phyloP scores from a whole-genome alignment of 2,329 filamentous ascomycete genomes.

The Colletotrichum paranaense region DNA sequence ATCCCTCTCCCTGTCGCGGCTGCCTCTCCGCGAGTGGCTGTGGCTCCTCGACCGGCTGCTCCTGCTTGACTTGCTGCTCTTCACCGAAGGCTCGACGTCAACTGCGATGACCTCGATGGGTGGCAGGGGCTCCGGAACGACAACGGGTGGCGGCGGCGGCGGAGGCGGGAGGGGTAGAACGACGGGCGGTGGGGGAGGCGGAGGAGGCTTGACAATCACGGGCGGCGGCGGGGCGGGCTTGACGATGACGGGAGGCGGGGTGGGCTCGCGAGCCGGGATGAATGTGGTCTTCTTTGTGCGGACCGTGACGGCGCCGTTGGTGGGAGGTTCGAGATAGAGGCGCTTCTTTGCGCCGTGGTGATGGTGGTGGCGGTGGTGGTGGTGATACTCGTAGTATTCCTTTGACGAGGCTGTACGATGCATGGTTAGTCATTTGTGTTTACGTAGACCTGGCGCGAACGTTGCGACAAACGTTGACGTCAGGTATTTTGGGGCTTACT shows the following conservation, averaged over 20 bases:
- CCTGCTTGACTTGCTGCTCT: slow-evolving; percentile 25
- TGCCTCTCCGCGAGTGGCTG: slow-evolving; percentile 42
- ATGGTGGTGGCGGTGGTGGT: slow-evolving; percentile 41
- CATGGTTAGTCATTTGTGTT: neutral
- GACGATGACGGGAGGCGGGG: slow-evolving; percentile 42
- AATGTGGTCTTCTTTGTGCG: slow-evolving; percentile 51
- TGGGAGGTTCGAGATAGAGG: slow-evolving; percentile 54
- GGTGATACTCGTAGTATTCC: slow-evolving; percentile 35
- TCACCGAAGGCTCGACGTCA: slow-evolving; percentile 41
- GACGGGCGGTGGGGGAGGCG: slow-evolving; percentile 37
- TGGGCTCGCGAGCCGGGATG: slow-evolving; percentile 50
- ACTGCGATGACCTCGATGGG: slow-evolving; percentile 42
- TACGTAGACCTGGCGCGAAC: neutral
- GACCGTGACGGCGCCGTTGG: slow-evolving; percentile 50
- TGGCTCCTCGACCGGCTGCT: slow-evolving; percentile 40
- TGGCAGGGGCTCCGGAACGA: slow-evolving; percentile 36
- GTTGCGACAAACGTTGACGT: neutral
- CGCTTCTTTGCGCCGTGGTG: slow-evolving; percentile 51
- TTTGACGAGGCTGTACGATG: slow-evolving; percentile 26
- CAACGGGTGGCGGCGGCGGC: slow-evolving; percentile 38
- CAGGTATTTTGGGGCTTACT: slow-evolving; percentile 5
- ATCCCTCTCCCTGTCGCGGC: slow-evolving; percentile 28
- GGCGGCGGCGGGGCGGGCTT: slow-evolving; percentile 38
- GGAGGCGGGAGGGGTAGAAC: slow-evolving; percentile 41
- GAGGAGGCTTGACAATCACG: slow-evolving; percentile 31